Evolutionary conservation across 192 early-diverging fungal species (phyloP).

Genomic region (Linnemannia hyalina): DNA sequence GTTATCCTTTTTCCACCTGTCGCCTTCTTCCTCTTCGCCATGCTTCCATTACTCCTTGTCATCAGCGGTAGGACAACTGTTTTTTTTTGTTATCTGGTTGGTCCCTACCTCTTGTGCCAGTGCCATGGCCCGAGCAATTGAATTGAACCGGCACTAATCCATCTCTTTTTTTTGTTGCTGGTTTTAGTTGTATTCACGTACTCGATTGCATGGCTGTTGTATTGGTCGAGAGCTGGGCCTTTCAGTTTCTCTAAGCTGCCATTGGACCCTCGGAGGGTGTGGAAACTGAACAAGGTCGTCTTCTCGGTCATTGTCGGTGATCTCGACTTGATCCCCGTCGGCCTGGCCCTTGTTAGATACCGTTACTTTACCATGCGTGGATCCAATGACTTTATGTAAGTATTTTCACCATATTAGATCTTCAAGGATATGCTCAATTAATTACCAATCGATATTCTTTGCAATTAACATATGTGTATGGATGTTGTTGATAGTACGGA

Average conservation of each 20-base stretch:
- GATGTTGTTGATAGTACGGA: slow-evolving; percentile 19
- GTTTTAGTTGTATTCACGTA: slow-evolving; percentile 31
- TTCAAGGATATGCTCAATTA: background rate
- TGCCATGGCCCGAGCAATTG: background rate
- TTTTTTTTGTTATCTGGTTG: background rate
- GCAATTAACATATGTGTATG: background rate
- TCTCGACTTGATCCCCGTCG: slow-evolving; percentile 33
- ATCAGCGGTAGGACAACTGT: slow-evolving; percentile 20
- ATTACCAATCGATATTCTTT: background rate
- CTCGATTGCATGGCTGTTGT: slow-evolving; percentile 49
- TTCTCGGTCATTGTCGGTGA: slow-evolving; percentile 43
- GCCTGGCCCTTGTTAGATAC: slow-evolving; percentile 26
- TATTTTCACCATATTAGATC: background rate
- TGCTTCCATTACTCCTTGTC: slow-evolving; percentile 38
- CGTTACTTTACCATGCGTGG: slow-evolving; percentile 43
- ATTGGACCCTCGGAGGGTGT: slow-evolving; percentile 31
- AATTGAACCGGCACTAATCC: background rate
- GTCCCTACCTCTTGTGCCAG: background rate
- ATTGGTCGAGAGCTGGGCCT: slow-evolving; percentile 34
- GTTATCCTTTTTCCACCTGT: slow-evolving; percentile 43
- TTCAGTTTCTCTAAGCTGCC: slow-evolving; percentile 16
- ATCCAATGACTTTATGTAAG: slow-evolving; percentile 23
- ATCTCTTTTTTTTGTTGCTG: background rate
- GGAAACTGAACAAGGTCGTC: slow-evolving; percentile 42
- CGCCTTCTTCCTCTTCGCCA: slow-evolving; percentile 38